Evolutionary conservation across 169 alveolate genomes (phyloP).

Genomic region (Plasmodium relictum): DNA sequence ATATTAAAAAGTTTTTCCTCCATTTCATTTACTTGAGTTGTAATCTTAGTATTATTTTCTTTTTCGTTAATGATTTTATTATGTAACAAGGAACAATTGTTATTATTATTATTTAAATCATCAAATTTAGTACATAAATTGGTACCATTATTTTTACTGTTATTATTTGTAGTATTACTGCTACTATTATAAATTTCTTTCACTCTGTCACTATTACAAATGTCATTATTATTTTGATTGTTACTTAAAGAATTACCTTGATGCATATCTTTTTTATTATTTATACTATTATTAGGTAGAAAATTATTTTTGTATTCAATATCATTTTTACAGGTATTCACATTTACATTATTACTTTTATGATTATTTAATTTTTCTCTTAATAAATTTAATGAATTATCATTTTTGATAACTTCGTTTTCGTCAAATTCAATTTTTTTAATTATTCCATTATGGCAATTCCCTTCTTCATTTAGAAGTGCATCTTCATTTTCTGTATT

Average conservation of each 20-base stretch:
- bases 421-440: too few relatives aligned
- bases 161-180: background rate
- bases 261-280: too few relatives aligned
- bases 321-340: background rate
- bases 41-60: background rate
- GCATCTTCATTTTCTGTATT: too few relatives aligned
- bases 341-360: background rate
- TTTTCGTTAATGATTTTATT: background rate
- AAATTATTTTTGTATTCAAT: background rate
- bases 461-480: too few relatives aligned
- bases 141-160: background rate
- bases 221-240: too few relatives aligned
- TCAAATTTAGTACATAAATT: background rate
- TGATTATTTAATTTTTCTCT: too few relatives aligned
- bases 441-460: too few relatives aligned
- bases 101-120: background rate
- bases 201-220: too few relatives aligned
- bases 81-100: background rate
- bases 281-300: too few relatives aligned
- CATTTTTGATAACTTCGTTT: too few relatives aligned
- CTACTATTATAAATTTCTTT: background rate
- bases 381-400: too few relatives aligned
- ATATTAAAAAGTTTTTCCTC: slow-evolving; percentile 39
- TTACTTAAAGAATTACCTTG: too few relatives aligned
- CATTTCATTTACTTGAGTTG: slow-evolving; percentile 2